Evolutionary conservation across 2,329 filamentous ascomycete species (phyloP), one percentile per base, ranked within the genome.

Genomic region (Fusarium burgessii): DNA sequence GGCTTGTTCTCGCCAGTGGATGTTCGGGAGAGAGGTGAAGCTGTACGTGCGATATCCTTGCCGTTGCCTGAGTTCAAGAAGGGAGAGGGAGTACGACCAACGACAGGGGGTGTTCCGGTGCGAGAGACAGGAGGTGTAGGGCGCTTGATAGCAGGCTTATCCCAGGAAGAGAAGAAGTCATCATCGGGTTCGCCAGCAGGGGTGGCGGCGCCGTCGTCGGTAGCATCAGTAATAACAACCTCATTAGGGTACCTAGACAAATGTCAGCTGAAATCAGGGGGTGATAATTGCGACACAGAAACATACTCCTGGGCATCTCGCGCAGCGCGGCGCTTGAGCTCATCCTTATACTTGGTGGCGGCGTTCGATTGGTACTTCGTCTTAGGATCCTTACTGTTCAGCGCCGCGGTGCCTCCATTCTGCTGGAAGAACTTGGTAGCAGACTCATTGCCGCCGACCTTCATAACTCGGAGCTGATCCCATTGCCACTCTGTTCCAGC

Each of bases 131-230:
- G 95, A 73, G 97, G 97, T 71, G 94, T 98, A 38, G 95, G 95
- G 76, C 94, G 91, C 87, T 98, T 99, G 83, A 99, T 97, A 7
- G 94, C 89, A 25, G 96, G 96, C 84, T 98, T 98, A 79, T 98
- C 96, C 96, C 95, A 99, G 1, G 94, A 98, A 13, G 95, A 97
- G 84, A 99, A 99, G 86, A 99, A 99, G 80, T 98, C 96, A 78
- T 98, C 95, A 75, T 98, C 95, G 25, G 89, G 87, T 74, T 97
- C 94, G 73, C 90, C 92, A 47, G 92, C 88, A n/a, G 95, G 93
- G 14, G 94, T 97, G 72, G 87, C 89, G 40, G 89, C 86, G 72
- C 89, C 91, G 66, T 93, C 91, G 27, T 90, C 88, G 69, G 87
- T 86, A 35, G 88, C 85, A 76, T 98, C 96, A 62, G 90, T 92